Evolutionary conservation across 805 yeast species (phyloP).

Genomic region (Starmera pachycereana): DNA sequence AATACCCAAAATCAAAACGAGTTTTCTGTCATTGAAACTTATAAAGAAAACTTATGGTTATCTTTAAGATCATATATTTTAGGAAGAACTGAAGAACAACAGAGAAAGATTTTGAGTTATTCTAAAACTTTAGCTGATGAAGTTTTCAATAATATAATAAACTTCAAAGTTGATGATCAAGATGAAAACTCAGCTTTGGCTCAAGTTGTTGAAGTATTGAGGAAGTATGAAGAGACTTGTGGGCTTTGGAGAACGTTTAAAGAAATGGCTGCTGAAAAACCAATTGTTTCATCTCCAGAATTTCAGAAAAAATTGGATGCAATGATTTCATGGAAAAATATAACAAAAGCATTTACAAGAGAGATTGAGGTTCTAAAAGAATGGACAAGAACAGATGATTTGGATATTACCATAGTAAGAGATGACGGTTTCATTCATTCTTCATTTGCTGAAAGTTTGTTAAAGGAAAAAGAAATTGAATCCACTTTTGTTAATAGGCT

Average conservation of each 20-base stretch:
- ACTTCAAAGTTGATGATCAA: slow-evolving; percentile 39
- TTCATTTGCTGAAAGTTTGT: slow-evolving; percentile 71
- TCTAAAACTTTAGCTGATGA: slow-evolving; percentile 66
- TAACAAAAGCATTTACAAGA: slow-evolving; percentile 55
- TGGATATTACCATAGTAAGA: slow-evolving; percentile 45
- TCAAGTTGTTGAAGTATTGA: slow-evolving; percentile 48
- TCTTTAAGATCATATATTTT: slow-evolving; percentile 76
- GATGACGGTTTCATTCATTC: slow-evolving; percentile 40
- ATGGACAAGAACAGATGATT: slow-evolving; percentile 81
- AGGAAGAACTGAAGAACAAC: slow-evolving; percentile 75
- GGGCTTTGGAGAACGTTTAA: slow-evolving; percentile 70
- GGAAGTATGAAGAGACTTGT: slow-evolving; percentile 55
- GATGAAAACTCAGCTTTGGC: slow-evolving; percentile 32
- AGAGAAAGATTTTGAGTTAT: slow-evolving; percentile 55
- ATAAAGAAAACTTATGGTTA: slow-evolving; percentile 74
- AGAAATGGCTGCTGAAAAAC: slow-evolving; percentile 74
- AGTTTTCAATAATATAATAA: slow-evolving; percentile 56
- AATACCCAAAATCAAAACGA: slow-evolving; percentile 40
- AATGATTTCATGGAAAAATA: slow-evolving; percentile 72
- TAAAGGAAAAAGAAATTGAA: slow-evolving; percentile 72
- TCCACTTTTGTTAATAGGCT: slow-evolving; percentile 62
- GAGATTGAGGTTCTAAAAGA: slow-evolving; percentile 49
- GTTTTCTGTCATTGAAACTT: slow-evolving; percentile 39
- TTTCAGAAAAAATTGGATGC: slow-evolving; percentile 66
- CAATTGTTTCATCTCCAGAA: slow-evolving; percentile 51